Evolutionary conservation across 768 basidiomycete species (phyloP), one percentile per base, ranked within the genome.

Genomic region (Lactarius evosmus): DNA sequence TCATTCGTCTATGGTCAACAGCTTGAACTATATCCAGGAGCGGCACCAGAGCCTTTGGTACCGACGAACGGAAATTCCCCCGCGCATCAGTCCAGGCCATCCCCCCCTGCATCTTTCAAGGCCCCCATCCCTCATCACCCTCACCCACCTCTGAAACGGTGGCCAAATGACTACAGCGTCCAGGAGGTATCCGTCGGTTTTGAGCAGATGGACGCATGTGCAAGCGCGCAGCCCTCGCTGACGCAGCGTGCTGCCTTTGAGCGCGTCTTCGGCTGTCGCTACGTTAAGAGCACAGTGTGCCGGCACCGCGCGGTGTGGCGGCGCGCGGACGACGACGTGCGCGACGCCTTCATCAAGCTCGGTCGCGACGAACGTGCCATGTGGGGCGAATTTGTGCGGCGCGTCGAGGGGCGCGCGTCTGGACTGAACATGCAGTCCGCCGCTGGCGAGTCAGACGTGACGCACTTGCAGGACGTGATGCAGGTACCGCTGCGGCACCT

Each of bases 151-250:
- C 75, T 86, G 32, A 88, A 88, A 70, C 83, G 86, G 16, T 89
- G 88, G 88, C 88, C 88, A 38, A 88, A 88, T 69, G 88, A 89
- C 74, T 88, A 86, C 71, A 85, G 84, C 9, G 87, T 89, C 25
- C 80, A 78, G 56, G 87, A 89, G 71, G 77, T 89, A 61, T 80
- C 85, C 1, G 70, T 73, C 1, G 87, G 88, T 1, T 87, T 89
- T 72, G 78, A 77, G 40, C 74, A 80, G 44, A 82, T 81, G 78
- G 77, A 79, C 58, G 22, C 60, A n/a, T 67, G 80, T 46, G 74
- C 75, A 9, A 66, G 69, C 0, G 69, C 74, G 56, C 68, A 69
- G 44, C 75, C 80, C 14, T 75, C 76, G 38, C 77, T 83, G 69
- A 88, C 85, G 3, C 87, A 88, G 68, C 82, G 82, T n/a, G 75